Conservation (phyloP, 768 basidiomycete species). For the Suillus americanus region DNA sequence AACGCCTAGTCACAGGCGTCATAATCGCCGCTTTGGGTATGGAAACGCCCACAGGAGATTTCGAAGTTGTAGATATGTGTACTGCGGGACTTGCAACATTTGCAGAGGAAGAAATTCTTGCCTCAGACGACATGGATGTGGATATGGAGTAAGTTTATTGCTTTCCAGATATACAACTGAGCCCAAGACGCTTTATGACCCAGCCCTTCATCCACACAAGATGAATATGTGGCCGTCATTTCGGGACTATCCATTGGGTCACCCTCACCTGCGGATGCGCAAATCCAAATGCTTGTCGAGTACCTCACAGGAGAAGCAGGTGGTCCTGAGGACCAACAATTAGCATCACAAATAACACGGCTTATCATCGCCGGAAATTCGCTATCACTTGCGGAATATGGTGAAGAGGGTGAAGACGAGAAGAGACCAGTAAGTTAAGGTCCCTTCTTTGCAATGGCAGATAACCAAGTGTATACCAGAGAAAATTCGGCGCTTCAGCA, state of each 20-base stretch:
- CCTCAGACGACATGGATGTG: constrained; percentile 58
- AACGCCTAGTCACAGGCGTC: constrained; percentile 83
- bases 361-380: constrained; percentile 92
- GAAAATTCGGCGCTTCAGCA: constrained; percentile 62
- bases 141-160: constrained; percentile 52
- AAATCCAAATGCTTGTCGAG: constrained; percentile 85
- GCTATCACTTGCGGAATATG: constrained; percentile 48
- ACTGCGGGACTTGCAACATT: constrained; percentile 76
- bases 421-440: constrained; percentile 54
- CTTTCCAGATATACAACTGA: neutral
- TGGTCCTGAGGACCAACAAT: constrained; percentile 59
- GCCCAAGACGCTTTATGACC: constrained; percentile 3
- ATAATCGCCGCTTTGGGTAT: constrained; percentile 88
- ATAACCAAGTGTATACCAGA: constrained; percentile 39
- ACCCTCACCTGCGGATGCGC: constrained; percentile 59
- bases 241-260: constrained; percentile 86
- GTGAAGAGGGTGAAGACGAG: constrained; percentile 40
- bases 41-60: constrained; percentile 87
- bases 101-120: constrained; percentile 21
- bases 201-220: constrained; percentile 29
- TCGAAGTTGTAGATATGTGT: constrained; percentile 90
- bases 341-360: constrained; percentile 73
- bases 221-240: constrained; percentile 81
- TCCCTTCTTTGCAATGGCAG: constrained; percentile 1
- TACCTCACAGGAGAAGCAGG: constrained; percentile 85